Evolutionary conservation across 1,284 basidiomycete genomes (phyloP).

Genomic region (Malassezia sympodialis): DNA sequence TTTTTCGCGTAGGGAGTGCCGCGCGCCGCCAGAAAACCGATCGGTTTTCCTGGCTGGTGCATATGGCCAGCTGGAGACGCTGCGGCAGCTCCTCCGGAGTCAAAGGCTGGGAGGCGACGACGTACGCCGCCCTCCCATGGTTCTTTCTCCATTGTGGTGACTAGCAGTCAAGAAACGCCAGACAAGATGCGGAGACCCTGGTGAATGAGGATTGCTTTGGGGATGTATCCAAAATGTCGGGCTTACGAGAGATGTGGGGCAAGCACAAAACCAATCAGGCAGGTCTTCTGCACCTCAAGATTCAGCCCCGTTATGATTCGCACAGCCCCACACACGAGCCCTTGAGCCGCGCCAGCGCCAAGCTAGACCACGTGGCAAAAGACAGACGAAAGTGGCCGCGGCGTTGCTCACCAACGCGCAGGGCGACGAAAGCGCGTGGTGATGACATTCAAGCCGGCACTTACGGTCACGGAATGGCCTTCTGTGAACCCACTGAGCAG

Average conservation of each 20-base stretch:
- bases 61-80: background rate
- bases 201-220: background rate
- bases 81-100: background rate
- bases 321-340: background rate
- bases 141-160: background rate
- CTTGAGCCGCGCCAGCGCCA: background rate
- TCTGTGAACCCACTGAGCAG: background rate
- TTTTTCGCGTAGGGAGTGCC: slow-evolving; percentile 46
- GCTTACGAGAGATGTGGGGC: background rate
- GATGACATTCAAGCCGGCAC: background rate
- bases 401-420: background rate
- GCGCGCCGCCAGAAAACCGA: slow-evolving; percentile 37
- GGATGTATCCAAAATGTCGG: background rate
- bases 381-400: background rate
- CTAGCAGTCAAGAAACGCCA: background rate
- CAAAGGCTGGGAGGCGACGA: slow-evolving; percentile 2
- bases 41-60: slow-evolving; percentile 32
- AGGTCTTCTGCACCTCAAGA: background rate
- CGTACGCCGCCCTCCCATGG: slow-evolving; percentile 6
- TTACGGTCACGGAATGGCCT: slow-evolving; percentile 13
- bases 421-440: background rate
- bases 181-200: background rate
- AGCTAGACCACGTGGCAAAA: background rate
- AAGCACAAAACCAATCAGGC: background rate
- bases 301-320: background rate